Evolutionary conservation across 345 rosid genomes (phyloP).

Genomic region (Gossypium ekmanianum): DNA sequence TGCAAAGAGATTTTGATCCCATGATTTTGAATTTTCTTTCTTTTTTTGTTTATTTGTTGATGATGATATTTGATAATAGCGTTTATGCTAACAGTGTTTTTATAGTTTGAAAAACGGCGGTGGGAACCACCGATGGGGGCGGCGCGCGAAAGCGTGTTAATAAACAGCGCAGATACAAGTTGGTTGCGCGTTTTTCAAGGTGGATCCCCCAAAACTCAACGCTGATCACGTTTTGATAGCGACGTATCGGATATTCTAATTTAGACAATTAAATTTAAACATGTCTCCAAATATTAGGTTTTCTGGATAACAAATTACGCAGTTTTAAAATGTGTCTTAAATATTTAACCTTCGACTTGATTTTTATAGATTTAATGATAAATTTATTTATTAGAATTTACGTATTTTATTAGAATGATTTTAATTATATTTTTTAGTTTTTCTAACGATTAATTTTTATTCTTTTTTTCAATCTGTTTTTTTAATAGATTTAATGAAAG

Average conservation of each 20-base stretch:
- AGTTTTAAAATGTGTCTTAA: too few relatives aligned
- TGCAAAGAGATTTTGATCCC: slow-evolving; percentile 1
- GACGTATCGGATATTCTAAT: neutral
- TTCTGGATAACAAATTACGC: too few relatives aligned
- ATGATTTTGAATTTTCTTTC: neutral
- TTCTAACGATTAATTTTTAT: too few relatives aligned
- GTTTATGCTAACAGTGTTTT: neutral
- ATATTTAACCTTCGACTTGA: too few relatives aligned
- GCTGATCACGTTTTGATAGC: neutral
- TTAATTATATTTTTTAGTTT: too few relatives aligned
- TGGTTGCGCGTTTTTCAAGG: neutral
- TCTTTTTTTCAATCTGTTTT: too few relatives aligned
- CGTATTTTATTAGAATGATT: fast-evolving
- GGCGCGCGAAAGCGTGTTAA: slow-evolving; percentile 5
- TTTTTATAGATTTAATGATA: too few relatives aligned
- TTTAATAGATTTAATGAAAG: too few relatives aligned
- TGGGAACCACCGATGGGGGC: neutral
- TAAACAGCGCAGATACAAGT: neutral
- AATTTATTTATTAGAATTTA: fast-evolving
- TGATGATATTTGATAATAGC: neutral
- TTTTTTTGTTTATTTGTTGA: neutral
- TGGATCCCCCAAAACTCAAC: neutral
- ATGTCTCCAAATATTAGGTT: too few relatives aligned
- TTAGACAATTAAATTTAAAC: too few relatives aligned
- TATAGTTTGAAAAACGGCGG: neutral